Conservation (phyloP, 805 yeast species). For the Lachancea dasiensis region DNA sequence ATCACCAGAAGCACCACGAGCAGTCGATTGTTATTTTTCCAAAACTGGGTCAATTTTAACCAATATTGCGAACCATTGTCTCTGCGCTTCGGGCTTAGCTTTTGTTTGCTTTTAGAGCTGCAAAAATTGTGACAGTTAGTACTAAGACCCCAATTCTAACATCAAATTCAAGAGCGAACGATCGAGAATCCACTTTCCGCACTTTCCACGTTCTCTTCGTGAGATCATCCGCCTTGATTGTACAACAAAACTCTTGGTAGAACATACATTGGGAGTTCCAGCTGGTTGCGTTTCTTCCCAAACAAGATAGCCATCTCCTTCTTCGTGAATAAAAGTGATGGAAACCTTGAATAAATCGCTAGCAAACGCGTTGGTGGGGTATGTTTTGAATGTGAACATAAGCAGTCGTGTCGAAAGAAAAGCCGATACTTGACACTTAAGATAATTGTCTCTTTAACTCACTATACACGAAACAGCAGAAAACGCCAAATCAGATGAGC, state of each 20-base stretch:
- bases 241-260: background rate
- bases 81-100: slow-evolving; percentile 3
- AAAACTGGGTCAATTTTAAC: background rate
- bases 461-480: background rate
- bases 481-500: no score
- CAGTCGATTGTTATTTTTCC: background rate
- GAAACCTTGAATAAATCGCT: slow-evolving; percentile 1
- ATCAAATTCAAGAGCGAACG: no score
- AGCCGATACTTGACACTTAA: no score
- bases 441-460: background rate
- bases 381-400: no score
- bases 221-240: no score
- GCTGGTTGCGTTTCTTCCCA: slow-evolving; percentile 9
- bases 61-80: background rate
- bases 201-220: no score
- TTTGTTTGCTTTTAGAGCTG: slow-evolving; percentile 5
- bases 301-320: slow-evolving; percentile 8
- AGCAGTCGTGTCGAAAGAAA: no score
- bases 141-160: no score
- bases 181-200: no score
- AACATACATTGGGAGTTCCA: slow-evolving; percentile 13
- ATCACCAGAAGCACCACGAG: background rate
- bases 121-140: background rate
- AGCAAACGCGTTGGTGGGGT: slow-evolving; percentile 3
- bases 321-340: background rate